Conservation (phyloP, 2,329 filamentous ascomycete species). For the Sporothrix protearum region DNA sequence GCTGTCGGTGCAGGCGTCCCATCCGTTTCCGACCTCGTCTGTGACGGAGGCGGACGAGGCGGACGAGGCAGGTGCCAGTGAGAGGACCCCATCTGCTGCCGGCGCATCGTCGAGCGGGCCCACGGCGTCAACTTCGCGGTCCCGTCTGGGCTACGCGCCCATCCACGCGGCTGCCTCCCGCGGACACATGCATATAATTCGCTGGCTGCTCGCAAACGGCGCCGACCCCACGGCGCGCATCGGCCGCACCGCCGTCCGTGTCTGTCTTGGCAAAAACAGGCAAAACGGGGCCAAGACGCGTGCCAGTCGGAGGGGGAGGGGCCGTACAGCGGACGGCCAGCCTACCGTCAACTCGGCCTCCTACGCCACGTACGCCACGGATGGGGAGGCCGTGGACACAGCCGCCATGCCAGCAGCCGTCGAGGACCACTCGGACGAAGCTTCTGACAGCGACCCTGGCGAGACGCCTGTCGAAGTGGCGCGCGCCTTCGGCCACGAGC, state of each 20-base stretch:
- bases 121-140: neutral
- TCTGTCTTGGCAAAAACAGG: slow-evolving; percentile 15
- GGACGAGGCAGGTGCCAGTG: neutral
- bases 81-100: neutral
- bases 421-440: neutral
- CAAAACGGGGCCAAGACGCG: neutral
- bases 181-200: slow-evolving; percentile 13
- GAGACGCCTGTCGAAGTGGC: slow-evolving; percentile 16
- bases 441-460: neutral
- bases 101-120: too few relatives aligned
- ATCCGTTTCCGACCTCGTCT: neutral
- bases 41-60: neutral
- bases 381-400: neutral
- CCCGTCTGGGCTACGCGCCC: slow-evolving; percentile 8
- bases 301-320: neutral
- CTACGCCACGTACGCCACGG: neutral
- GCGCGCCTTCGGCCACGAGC: slow-evolving; percentile 12
- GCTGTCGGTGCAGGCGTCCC: slow-evolving; percentile 6
- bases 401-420: neutral
- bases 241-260: neutral
- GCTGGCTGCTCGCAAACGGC: slow-evolving; percentile 17
- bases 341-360: neutral
- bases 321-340: neutral
- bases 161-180: slow-evolving; percentile 15
- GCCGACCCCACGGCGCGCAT: slow-evolving; percentile 16